Conservation (phyloP, 768 basidiomycete species). For the Zangia roseola region DNA sequence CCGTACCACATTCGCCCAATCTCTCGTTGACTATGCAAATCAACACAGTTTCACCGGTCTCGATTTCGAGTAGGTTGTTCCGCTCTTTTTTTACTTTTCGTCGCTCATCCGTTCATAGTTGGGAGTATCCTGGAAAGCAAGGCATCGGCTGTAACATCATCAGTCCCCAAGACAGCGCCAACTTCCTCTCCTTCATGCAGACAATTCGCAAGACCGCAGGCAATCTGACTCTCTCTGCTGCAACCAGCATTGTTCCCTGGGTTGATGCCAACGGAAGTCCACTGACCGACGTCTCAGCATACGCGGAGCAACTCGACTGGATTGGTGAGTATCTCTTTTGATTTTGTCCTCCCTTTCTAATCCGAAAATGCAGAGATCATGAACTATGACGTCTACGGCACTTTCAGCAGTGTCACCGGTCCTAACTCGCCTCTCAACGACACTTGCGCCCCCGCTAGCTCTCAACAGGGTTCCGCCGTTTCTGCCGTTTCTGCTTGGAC, state of each 20-base stretch:
- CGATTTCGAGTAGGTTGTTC: conserved; percentile 58
- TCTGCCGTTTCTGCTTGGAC: conserved; percentile 76
- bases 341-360: conserved; percentile 1
- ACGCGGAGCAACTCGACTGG: conserved; percentile 71
- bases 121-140: conserved; percentile 77
- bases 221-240: conserved; percentile 70
- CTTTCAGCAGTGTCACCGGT: conserved; percentile 56
- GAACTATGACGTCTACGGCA: conserved; percentile 68
- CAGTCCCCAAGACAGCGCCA: conserved; percentile 64
- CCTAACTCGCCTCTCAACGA: conserved; percentile 85
- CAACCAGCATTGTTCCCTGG: conserved; percentile 68
- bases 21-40: conserved; percentile 47
- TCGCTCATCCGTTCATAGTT: conserved; percentile 46
- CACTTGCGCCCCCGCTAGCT: conserved; percentile 57
- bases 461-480: conserved; percentile 72
- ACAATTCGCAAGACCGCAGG: conserved; percentile 57
- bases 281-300: conserved; percentile 59
- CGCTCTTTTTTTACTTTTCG: too few species aligned
- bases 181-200: conserved; percentile 77
- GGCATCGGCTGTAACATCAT: conserved; percentile 73
- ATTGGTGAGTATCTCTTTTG: conserved; percentile 42
- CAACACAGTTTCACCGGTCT: conserved; percentile 58
- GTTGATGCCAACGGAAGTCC: conserved; percentile 54
- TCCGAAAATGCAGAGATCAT: conserved; percentile 50
- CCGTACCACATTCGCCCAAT: conserved; percentile 56